These are phyloP conservation scores for Voacanga thouarsii DNA, from an alignment of 257 asterid species.

Conservation along the genomic window DNA sequence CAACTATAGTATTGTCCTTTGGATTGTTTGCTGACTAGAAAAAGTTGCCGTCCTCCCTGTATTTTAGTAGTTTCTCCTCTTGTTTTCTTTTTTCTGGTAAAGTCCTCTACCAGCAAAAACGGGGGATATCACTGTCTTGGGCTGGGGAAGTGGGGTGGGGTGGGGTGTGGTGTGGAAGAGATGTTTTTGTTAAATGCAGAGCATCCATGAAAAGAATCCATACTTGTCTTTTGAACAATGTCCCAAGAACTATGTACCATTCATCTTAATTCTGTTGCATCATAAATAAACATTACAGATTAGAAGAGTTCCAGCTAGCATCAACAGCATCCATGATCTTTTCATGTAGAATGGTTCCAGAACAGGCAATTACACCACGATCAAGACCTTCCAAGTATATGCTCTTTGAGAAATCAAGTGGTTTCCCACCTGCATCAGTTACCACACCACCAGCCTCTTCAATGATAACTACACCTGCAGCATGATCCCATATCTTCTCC, in stretches of 20 bases:
- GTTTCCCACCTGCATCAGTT: constrained; percentile 76
- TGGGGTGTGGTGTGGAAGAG: not conserved
- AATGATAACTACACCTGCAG: constrained; percentile 78
- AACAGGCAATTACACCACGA: constrained; percentile 73
- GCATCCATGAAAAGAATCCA: too few relatives aligned
- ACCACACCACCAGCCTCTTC: constrained; percentile 88
- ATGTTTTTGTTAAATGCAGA: too few relatives aligned
- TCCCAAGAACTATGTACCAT: not conserved
- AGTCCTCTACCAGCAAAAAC: too few relatives aligned
- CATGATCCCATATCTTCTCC: constrained; percentile 97
- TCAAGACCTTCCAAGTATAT: constrained; percentile 77
- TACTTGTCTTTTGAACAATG: too few relatives aligned
- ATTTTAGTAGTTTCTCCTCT: too few relatives aligned
- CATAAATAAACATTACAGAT: constrained; percentile 36
- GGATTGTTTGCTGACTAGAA: not conserved
- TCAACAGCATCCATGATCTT: constrained; percentile 69
- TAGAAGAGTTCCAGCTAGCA: constrained; percentile 85
- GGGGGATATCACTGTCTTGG: too few relatives aligned
- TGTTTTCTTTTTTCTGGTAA: too few relatives aligned
- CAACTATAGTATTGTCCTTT: not conserved
- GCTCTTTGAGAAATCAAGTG: constrained; percentile 69
- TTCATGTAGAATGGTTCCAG: constrained; percentile 62
- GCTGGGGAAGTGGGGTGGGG: too few relatives aligned
- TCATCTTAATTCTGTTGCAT: not conserved
- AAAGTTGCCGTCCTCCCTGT: too few relatives aligned